These are phyloP conservation scores for Polysphondylium violaceum DNA, from an alignment of 78 protist species.

Conservation along the genomic window DNA sequence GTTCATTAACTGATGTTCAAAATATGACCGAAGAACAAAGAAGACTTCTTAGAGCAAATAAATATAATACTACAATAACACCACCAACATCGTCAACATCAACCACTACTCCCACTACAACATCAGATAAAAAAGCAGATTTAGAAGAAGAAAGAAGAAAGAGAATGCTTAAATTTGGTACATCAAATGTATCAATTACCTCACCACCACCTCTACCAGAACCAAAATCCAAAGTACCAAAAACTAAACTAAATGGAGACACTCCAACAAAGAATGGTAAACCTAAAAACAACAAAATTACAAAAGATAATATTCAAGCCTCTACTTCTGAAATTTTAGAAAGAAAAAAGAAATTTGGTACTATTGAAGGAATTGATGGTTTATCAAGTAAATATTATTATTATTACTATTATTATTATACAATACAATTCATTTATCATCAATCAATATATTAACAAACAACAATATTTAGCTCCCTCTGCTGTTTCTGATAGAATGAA, in stretches of 20 bases:
- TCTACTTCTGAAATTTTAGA: not conserved
- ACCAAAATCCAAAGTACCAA: slow-evolving; percentile 8
- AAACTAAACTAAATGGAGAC: not conserved
- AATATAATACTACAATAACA: slow-evolving; percentile 6
- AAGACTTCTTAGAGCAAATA: slow-evolving; percentile 22
- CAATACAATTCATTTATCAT: not conserved
- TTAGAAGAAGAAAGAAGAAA: slow-evolving; percentile 16
- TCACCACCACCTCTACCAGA: slow-evolving; percentile 22
- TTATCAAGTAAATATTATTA: not conserved
- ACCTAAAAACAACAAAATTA: not conserved
- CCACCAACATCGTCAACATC: not conserved
- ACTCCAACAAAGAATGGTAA: too few species aligned
- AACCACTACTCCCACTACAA: not conserved
- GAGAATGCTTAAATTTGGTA: slow-evolving; percentile 32
- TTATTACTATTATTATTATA: too few species aligned
- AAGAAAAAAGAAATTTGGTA: slow-evolving; percentile 49
- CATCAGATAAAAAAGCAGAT: not conserved
- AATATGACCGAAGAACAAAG: slow-evolving; percentile 65
- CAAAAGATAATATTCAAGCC: not conserved
- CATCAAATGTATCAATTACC: slow-evolving; percentile 8
- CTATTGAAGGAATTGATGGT: not conserved
- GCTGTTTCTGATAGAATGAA: too few species aligned
- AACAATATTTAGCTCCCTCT: too few species aligned
- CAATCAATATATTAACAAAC: not conserved
- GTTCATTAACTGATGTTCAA: not conserved